Evolutionary conservation across 2,329 filamentous ascomycete species (phyloP), one percentile per base, ranked within the genome.

Genomic region (Penicillium brasilianum): DNA sequence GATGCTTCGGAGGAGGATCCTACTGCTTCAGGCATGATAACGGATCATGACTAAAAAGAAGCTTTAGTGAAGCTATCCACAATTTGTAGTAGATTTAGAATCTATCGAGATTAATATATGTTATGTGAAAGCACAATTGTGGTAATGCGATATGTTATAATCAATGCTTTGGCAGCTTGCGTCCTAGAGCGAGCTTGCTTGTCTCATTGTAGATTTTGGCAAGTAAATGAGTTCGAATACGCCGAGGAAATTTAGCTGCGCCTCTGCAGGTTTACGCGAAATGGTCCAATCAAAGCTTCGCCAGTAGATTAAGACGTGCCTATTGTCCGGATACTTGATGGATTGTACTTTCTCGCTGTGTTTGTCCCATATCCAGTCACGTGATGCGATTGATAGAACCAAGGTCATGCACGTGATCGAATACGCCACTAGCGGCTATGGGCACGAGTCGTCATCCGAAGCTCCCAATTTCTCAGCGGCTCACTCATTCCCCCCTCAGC

Each of bases 41-140:
- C 87, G 25, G 82, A 82, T 60, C 85, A 85, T 11, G 90, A 90
- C 41, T 87, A 88, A 95, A 85, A 91, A 94, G 76, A 91, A 93
- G 76, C 90, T 93, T n/a, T 69, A 84, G 55, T 76, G 68, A 65
- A 57, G 43, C 22, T 11, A 57, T n/a, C 32, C 18, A 22, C 52
- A n/a, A 30, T 49, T 4, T 55, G 43, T 57, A 54, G 25, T 58
- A 58, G 54, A 60, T 53, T 58, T 62, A 39, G 60, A n/a, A 41
- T 39, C n/a, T 34, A 51, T n/a, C 39, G 20, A 39, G 11, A 25
- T 55, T 58, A 55, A 59, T 61, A 52, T 41, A 51, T 60, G 52
- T 28, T 34, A 39, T 6, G 16, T 20, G 22, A 11, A 22, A 16
- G 20, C 34, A 28, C 16, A 37, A 18, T 22, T 50, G 46, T 50